These are phyloP conservation scores for Fistulina hepatica DNA, from an alignment of 1,284 basidiomycete species.

Conservation along the genomic window DNA sequence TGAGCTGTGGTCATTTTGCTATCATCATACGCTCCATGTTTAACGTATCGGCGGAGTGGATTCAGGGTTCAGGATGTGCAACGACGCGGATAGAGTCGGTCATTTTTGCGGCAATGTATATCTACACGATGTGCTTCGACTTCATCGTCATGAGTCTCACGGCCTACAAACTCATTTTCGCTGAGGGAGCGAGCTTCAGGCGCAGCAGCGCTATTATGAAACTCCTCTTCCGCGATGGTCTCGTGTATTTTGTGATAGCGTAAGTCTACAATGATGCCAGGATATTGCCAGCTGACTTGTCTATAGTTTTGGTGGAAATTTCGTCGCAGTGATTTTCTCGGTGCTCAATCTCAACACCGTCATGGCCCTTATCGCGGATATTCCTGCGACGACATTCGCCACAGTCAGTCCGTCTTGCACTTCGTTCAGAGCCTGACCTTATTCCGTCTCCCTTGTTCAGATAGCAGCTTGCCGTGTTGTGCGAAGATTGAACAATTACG, in stretches of 20 bases:
- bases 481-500: constrained; percentile 49
- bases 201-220: constrained; percentile 37
- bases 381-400: not conserved
- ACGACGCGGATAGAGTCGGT: constrained; percentile 48
- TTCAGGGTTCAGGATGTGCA: constrained; percentile 32
- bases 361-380: constrained; percentile 30
- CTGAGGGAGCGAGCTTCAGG: constrained; percentile 12
- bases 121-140: constrained; percentile 67
- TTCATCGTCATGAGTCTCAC: constrained; percentile 50
- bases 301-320: constrained; percentile 9
- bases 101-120: constrained; percentile 51
- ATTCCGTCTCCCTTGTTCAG: too few species aligned
- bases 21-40: constrained; percentile 64
- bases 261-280: constrained; percentile 26
- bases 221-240: constrained; percentile 61
- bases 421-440: not conserved
- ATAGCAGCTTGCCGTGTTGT: constrained; percentile 58
- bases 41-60: constrained; percentile 55
- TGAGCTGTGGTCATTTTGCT: constrained; percentile 40
- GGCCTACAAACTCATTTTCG: constrained; percentile 43
- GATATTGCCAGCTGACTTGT: constrained; percentile 7
- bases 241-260: constrained; percentile 68
- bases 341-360: constrained; percentile 55
- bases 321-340: constrained; percentile 41
- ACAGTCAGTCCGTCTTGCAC: constrained; percentile 30